phyloP scores from a whole-genome alignment of 441 rosid genomes.

The Eutrema salsugineum region DNA sequence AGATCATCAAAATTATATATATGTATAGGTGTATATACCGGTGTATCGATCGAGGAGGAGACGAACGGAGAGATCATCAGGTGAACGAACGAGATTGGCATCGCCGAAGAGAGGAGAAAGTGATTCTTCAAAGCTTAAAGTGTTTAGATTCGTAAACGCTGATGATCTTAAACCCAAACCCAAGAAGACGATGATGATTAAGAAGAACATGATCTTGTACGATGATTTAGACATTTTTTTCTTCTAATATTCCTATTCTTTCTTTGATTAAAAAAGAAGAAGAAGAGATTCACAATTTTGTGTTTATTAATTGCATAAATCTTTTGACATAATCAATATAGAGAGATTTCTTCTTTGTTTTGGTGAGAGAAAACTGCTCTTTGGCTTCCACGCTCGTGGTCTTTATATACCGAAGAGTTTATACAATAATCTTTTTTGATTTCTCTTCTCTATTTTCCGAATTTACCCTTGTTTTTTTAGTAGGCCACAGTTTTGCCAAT shows the following conservation, averaged over 20 bases:
- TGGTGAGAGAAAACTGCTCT: conserved; percentile 12
- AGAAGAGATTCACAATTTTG: background rate
- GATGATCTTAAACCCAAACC: conserved; percentile 23
- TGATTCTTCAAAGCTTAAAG: conserved; percentile 71
- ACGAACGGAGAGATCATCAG: conserved; percentile 62
- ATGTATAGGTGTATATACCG: conserved; percentile 38
- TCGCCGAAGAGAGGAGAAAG: conserved; percentile 85
- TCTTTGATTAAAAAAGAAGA: background rate
- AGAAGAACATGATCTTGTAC: background rate
- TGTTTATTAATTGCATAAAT: background rate
- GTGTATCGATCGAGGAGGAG: conserved; percentile 82
- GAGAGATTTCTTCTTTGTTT: background rate
- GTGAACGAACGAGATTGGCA: conserved; percentile 69
- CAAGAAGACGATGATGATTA: background rate
- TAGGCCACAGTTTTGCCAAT: background rate
- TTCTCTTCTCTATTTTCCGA: background rate
- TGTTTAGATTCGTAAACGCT: conserved; percentile 43
- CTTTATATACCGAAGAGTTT: background rate
- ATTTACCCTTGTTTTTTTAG: background rate
- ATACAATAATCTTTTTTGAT: background rate
- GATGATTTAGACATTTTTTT: conserved; percentile 6
- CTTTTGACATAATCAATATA: background rate
- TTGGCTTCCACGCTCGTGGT: conserved; percentile 17
- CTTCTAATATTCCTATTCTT: background rate
- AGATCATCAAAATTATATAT: background rate